Conservation (phyloP, 2,329 filamentous ascomycete genomes). For the Fusarium equiseti region DNA sequence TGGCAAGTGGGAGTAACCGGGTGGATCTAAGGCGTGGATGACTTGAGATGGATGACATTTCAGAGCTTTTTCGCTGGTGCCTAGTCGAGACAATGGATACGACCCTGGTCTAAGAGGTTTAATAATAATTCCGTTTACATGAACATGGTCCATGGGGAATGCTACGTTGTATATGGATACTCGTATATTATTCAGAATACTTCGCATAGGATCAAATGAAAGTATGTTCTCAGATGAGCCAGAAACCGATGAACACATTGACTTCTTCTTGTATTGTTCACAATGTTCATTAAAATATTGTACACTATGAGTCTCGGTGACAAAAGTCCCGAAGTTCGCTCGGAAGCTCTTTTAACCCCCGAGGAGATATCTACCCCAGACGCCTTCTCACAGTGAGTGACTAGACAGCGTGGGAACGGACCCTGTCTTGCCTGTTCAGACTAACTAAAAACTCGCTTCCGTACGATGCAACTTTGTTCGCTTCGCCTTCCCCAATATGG, state of each 20-base stretch:
- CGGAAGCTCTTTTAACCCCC: background rate
- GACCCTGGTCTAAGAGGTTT: background rate
- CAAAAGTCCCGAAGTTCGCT: background rate
- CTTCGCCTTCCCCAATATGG: conserved; percentile 27
- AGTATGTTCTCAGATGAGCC: background rate
- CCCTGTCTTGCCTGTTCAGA: background rate
- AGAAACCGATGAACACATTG: no score
- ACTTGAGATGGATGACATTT: conserved; percentile 28
- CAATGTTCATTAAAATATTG: background rate
- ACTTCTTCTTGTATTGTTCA: background rate
- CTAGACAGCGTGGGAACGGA: background rate
- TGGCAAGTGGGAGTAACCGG: background rate
- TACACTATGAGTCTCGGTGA: background rate
- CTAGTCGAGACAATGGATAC: background rate
- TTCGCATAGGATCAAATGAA: background rate
- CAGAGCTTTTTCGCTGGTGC: conserved; percentile 14
- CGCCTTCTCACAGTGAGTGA: conserved; percentile 1
- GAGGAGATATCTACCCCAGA: conserved; percentile 8
- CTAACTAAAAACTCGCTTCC: background rate
- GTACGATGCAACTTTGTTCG: conserved; percentile 1
- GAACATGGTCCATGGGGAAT: background rate
- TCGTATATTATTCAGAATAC: background rate
- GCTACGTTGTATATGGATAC: background rate
- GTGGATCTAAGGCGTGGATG: background rate
- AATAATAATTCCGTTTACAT: background rate